Base-by-base conservation (phyloP, 768 basidiomycete species). In the Tulasnella sp. region DNA sequence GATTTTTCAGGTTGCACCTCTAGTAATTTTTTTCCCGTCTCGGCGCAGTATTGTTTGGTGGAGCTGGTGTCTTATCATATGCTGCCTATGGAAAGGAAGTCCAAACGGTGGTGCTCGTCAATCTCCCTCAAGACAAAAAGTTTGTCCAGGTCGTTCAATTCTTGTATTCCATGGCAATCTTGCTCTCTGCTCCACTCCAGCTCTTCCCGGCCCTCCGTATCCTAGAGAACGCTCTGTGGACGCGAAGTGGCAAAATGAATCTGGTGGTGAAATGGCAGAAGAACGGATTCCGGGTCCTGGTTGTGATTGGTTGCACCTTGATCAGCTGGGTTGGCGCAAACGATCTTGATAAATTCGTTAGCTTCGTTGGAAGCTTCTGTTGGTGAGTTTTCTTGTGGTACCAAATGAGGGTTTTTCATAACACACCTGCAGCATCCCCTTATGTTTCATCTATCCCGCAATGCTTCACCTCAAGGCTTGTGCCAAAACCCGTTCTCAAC, bases 121-220 rank as follows among this genome's bases (percentile, higher is more conserved):
- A 99, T 86, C 89, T 99, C 56, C 92, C 98, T 80, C 88, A 91
- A 40, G 90, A 90, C 74, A 93, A 92, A 84, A 92, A 91, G 83
- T 91, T 97, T 85, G 96, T 97, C 0, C 96, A 98, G 87, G 89
- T 92, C 8, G 95, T 93, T 14, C 94, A 95, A 87, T 92, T 95
- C 85, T 84, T 96, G 40, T 96, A 98, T 86, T 92, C 95, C n/a
- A 86, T 96, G 46, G 98, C 97, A 18, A 99, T 99, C 85, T 86
- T 95, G 81, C 89, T 96, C 62, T 98, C 96, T 19, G 92, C 94
- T 10, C 96, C 97, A 0, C 90, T 99, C 0, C 97, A 99, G 85
- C 92, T 98, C 78, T 98, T 99, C 94, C 98, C 98, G 0, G 98
- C 97, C 3, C 92, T 97, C 72, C 91, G 98, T 76, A 99, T 99